Percentiles rank a stretch among this genome's conserved stretches.
Evolutionary conservation across 2,329 filamentous ascomycete genomes (phyloP).

Genomic region (Trichoderma sp.): DNA sequence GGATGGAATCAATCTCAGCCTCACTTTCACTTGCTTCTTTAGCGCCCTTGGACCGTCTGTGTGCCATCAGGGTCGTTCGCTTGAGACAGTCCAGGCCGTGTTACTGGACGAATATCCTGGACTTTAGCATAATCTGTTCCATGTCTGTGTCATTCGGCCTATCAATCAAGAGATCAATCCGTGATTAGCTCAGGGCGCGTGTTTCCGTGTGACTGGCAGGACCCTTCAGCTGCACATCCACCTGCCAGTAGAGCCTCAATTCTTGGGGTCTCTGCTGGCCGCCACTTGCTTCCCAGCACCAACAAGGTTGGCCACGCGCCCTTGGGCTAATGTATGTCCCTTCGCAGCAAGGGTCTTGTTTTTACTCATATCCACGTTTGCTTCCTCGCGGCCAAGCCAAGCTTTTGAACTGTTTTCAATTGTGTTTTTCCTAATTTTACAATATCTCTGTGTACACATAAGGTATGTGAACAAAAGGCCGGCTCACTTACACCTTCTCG

Average conservation of each 20-base stretch:
- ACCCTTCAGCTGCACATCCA: conserved; percentile 11
- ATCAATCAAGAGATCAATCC: neutral
- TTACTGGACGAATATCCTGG: too few relatives aligned
- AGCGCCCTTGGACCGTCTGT: conserved; percentile 15
- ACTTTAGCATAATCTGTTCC: neutral
- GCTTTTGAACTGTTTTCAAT: conserved; percentile 1
- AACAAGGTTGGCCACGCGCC: neutral
- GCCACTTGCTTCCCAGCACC: conserved; percentile 8
- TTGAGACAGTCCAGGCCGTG: neutral
- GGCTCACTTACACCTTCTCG: conserved; percentile 38
- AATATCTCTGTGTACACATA: neutral
- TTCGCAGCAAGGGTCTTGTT: neutral
- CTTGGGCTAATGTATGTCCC: neutral
- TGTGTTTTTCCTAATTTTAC: neutral
- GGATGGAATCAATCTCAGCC: conserved; percentile 13
- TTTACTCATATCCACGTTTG: neutral
- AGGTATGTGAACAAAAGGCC: neutral
- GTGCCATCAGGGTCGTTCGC: conserved; percentile 14
- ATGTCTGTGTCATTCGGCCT: neutral
- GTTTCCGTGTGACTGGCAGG: conserved; percentile 14
- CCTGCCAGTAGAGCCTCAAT: conserved; percentile 23
- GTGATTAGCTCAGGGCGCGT: neutral
- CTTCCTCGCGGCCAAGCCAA: neutral
- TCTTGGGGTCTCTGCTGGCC: conserved; percentile 14
- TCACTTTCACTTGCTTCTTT: conserved; percentile 14